Base-by-base conservation (phyloP, 495 filamentous ascomycete species). In the Immersiella caudata region DNA sequence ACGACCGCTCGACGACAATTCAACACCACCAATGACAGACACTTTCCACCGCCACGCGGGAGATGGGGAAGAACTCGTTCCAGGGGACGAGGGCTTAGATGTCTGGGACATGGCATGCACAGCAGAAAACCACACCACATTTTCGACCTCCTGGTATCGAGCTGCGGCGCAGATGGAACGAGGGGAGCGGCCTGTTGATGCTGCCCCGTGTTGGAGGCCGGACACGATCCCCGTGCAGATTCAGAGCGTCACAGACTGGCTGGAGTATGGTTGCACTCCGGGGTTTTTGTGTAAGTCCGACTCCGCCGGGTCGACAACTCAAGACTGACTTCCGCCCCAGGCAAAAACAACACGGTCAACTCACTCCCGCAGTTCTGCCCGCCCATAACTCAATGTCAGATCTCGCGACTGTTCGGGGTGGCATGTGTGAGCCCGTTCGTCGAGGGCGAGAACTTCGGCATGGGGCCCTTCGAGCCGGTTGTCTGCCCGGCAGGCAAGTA, bases 331-430 rank as follows among this genome's bases (percentile, higher is more conserved):
- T 9, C 26, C 11, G 20, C 51, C 16, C 16, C 65, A 83, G 82
- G 82, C 60, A 58, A 60, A 56, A 82, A 83, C 66, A 84, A 84
- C 59, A 80, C 80, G 4, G 75, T 78, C 33, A 78, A 77, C 54
- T 73, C 74, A 1, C 73, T 81, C 4, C 82, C 82, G 20, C 74
- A 79, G 66, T 85, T 77, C 68, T 85, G 82, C 56, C 76, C 82
- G 40, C 82, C 82, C 0, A 62, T 76, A 11, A 74, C 75, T 2
- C 59, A 69, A 11, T 83, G 77, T 58, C 75, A 80, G 51, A 67
- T 67, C 51, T 71, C 75, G 11, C 73, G 82, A 64, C 62, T 83
- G 1, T 67, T 71, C 6, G 49, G 49, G 77, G 78, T 22, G 54
- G 36, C 7, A 51, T 65, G 12, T 81, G 80, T 61, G 20, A 40